Percentiles rank a stretch among this genome's conserved stretches.
Evolutionary conservation across 768 basidiomycete species (phyloP).

Genomic region (Suillus hirtellus): DNA sequence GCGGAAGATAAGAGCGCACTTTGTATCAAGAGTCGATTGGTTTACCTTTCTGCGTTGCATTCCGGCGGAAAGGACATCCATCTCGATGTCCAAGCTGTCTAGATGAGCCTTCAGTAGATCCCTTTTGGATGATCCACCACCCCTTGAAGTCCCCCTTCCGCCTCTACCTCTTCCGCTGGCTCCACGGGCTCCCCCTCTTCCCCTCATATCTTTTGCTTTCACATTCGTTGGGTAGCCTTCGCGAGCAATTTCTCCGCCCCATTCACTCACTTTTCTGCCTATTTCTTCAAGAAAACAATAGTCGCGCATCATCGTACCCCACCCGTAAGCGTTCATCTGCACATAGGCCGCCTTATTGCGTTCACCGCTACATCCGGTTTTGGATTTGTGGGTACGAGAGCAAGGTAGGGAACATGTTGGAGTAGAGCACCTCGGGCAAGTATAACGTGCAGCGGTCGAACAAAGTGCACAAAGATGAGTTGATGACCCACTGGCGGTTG

Average conservation of each 20-base stretch:
- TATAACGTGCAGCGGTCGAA: conserved; percentile 59
- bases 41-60: conserved; percentile 81
- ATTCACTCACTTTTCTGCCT: conserved; percentile 69
- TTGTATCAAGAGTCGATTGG: conserved; percentile 81
- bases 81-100: conserved; percentile 63
- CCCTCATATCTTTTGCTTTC: conserved; percentile 19
- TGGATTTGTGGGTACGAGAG: conserved; percentile 64
- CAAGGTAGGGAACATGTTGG: conserved; percentile 75
- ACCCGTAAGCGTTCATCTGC: conserved; percentile 80
- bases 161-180: conserved; percentile 29
- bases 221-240: conserved; percentile 50
- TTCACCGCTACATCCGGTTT: conserved; percentile 63
- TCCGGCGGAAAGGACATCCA: conserved; percentile 76
- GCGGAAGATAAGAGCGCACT: conserved; percentile 47
- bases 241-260: conserved; percentile 69
- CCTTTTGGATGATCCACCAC: conserved; percentile 48
- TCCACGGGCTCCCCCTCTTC: conserved; percentile 26
- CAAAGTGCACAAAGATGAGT: conserved; percentile 51
- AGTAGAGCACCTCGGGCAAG: conserved; percentile 73
- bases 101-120: conserved; percentile 71
- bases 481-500: background rate
- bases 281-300: conserved; percentile 86
- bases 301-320: conserved; percentile 88
- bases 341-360: conserved; percentile 75
- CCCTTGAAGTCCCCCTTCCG: conserved; percentile 21